A percentile compares a stretch with the other conserved stretches of the same genome.
These are phyloP conservation scores for Oidium heveae DNA, from an alignment of 2,329 filamentous ascomycete species.

Conservation along the genomic window DNA sequence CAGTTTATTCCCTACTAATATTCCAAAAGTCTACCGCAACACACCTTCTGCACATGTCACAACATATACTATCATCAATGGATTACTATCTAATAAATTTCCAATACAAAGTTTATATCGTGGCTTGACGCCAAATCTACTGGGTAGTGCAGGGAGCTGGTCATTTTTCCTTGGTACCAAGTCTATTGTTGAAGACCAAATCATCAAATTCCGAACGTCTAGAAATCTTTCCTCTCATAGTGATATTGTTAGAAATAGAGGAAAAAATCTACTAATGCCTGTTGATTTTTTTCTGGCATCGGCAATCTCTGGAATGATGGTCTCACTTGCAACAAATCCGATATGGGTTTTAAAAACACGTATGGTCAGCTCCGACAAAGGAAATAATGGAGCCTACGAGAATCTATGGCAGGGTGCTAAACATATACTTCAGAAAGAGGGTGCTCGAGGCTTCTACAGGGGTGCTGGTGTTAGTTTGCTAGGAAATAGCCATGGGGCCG, in stretches of 20 bases:
- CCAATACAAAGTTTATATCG: conserved; percentile 55
- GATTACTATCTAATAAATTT: conserved; percentile 20
- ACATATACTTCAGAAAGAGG: conserved; percentile 45
- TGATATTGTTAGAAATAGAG: neutral
- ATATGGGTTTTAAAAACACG: conserved; percentile 97
- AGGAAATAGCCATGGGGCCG: conserved; percentile 73
- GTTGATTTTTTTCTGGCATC: conserved; percentile 63
- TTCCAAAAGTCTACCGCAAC: conserved; percentile 24
- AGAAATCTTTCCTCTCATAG: neutral
- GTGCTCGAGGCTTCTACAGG: conserved; percentile 59
- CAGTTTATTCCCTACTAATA: conserved; percentile 1
- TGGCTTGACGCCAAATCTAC: conserved; percentile 67
- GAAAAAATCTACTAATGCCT: conserved; percentile 5
- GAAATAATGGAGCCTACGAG: conserved; percentile 53
- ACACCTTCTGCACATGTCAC: conserved; percentile 19
- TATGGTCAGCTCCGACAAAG: conserved; percentile 68
- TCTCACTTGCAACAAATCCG: conserved; percentile 69
- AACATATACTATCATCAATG: conserved; percentile 26
- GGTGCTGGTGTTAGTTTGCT: conserved; percentile 63
- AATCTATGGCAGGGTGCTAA: conserved; percentile 46
- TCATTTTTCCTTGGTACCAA: conserved; percentile 75
- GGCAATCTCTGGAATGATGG: conserved; percentile 42
- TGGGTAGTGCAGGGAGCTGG: conserved; percentile 82
- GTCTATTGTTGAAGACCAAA: conserved; percentile 23
- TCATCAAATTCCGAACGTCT: conserved; percentile 6